Evolutionary conservation across 805 yeast genomes (phyloP).

Genomic region (Hanseniaspora vineae): DNA sequence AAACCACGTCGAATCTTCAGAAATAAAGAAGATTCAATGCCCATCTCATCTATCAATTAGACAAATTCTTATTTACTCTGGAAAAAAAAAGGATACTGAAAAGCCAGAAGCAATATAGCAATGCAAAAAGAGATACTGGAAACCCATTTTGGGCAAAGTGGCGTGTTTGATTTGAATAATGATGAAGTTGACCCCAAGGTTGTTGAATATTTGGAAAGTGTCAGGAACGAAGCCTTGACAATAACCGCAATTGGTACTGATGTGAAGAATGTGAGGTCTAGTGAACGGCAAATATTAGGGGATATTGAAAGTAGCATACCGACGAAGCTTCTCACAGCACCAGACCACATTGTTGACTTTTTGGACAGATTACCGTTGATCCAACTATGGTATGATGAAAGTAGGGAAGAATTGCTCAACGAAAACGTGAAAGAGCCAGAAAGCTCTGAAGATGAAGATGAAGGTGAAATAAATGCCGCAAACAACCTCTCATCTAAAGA

Average conservation of each 20-base stretch:
- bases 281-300: no score
- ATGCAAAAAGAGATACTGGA: not conserved
- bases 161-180: constrained; percentile 17
- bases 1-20: no score
- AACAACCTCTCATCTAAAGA: not conserved
- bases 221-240: constrained; percentile 18
- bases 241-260: constrained; percentile 5
- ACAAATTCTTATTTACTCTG: no score
- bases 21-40: no score
- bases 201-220: constrained; percentile 13
- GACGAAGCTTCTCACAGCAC: not conserved
- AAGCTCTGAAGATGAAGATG: not conserved
- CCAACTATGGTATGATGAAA: not conserved
- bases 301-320: no score
- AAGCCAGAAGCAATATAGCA: not conserved
- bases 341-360: not conserved
- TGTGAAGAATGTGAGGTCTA: not conserved
- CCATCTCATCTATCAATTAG: no score
- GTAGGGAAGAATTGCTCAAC: not conserved
- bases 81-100: not conserved
- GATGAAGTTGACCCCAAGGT: constrained; percentile 17
- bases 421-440: not conserved
- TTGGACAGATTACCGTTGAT: not conserved
- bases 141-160: constrained; percentile 16
- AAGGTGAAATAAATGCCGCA: not conserved